Evolutionary conservation across 768 basidiomycete genomes (phyloP).

Genomic region (Amanita subjunquillea): DNA sequence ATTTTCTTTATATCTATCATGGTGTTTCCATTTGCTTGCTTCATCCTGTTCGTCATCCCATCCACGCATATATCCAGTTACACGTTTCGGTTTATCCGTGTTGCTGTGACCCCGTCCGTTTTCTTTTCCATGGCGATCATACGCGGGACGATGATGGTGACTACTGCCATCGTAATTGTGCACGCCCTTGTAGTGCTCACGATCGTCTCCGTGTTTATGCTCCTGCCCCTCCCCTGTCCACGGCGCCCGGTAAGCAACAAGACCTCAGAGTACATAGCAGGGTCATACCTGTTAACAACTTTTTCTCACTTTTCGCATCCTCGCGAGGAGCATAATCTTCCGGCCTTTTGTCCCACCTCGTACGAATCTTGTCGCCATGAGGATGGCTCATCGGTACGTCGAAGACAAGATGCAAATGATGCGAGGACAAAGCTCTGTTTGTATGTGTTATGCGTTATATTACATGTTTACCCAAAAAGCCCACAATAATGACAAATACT

Average conservation of each 20-base stretch:
- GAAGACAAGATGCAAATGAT: background rate
- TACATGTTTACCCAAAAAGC: background rate
- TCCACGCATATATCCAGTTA: constrained; percentile 4
- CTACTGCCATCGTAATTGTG: background rate
- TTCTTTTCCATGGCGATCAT: background rate
- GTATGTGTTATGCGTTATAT: constrained; percentile 1
- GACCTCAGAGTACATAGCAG: background rate
- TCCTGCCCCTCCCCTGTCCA: background rate
- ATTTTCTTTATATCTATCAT: background rate
- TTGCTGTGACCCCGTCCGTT: background rate
- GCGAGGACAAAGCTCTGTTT: background rate
- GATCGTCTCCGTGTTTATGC: background rate
- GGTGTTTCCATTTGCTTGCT: background rate
- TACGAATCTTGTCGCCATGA: background rate
- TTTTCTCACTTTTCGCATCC: background rate
- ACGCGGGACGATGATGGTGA: background rate
- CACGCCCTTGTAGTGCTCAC: background rate
- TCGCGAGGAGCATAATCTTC: background rate
- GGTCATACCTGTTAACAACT: background rate
- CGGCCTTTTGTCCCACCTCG: background rate
- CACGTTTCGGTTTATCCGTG: background rate
- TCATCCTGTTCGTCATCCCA: constrained; percentile 3
- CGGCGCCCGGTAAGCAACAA: background rate
- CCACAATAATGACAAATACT: background rate
- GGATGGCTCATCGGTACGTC: background rate